Percentiles rank a stretch among this genome's conserved stretches.
phyloP scores from a whole-genome alignment of 768 basidiomycete species.

The Paxillus rubicundulus region DNA sequence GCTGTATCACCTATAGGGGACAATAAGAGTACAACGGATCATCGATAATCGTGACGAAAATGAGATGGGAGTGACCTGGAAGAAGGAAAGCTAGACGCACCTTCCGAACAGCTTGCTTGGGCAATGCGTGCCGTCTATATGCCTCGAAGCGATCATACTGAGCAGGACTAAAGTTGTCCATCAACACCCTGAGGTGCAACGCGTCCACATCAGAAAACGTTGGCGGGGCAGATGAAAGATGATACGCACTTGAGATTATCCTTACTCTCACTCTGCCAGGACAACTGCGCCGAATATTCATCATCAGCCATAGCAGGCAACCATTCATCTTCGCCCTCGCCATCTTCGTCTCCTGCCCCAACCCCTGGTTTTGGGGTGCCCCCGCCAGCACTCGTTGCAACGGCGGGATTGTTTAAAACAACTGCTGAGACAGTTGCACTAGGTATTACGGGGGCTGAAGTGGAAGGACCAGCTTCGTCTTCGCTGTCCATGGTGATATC shows the following conservation, averaged over 20 bases:
- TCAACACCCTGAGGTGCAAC: conserved; percentile 64
- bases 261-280: conserved; percentile 85
- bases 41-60: background rate
- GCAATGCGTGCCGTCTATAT: conserved; percentile 78
- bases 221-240: conserved; percentile 4
- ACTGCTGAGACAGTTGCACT: background rate
- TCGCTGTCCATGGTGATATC: conserved; percentile 14
- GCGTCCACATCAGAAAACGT: background rate
- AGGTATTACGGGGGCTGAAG: background rate
- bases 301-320: conserved; percentile 86
- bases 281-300: conserved; percentile 79
- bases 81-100: conserved; percentile 35
- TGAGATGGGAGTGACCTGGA: background rate
- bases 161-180: conserved; percentile 81
- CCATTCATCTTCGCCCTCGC: conserved; percentile 74
- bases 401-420: background rate
- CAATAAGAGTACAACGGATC: background rate
- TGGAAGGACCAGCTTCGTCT: conserved; percentile 21
- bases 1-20: conserved; percentile 69
- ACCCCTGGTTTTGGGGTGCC: conserved; percentile 13
- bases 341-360: conserved; percentile 44
- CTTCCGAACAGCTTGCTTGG: conserved; percentile 80
- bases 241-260: conserved; percentile 72
- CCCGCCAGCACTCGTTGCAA: background rate
- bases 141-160: conserved; percentile 91